Conservation (phyloP, 1,139 yeast genomes). For the Maudiozyma humilis region DNA sequence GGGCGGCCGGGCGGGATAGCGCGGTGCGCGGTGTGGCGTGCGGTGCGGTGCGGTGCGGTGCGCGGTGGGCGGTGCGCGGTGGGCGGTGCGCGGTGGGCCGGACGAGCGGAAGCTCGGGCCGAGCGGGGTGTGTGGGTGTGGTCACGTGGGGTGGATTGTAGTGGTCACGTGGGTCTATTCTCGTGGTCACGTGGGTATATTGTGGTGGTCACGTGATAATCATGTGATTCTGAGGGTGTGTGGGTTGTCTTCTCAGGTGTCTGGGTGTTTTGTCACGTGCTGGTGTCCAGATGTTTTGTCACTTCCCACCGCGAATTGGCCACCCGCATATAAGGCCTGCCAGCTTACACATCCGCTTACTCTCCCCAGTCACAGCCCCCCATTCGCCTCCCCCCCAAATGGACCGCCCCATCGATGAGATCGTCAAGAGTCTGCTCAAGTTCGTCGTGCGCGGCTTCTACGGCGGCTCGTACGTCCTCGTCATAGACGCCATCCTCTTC, state of each 20-base stretch:
- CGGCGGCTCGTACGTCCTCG: slow-evolving; percentile 71
- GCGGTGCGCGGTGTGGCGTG: no score
- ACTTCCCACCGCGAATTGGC: no score
- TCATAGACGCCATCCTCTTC: slow-evolving; percentile 80
- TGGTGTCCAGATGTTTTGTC: no score
- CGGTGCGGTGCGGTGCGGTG: no score
- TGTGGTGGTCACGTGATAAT: background rate
- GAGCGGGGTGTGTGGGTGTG: no score
- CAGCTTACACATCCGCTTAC: no score
- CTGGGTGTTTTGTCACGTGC: no score
- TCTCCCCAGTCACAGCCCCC: no score
- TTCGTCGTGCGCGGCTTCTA: slow-evolving; percentile 84
- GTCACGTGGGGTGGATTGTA: background rate
- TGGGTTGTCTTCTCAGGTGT: no score
- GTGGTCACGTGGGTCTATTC: background rate
- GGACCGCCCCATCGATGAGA: slow-evolving; percentile 33
- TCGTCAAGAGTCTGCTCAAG: slow-evolving; percentile 32
- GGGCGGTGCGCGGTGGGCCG: no score
- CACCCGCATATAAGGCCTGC: no score
- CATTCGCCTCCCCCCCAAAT: slow-evolving; percentile 10
- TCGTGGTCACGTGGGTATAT: background rate
- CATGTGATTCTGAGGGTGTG: background rate
- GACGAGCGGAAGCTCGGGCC: background rate
- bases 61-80: no score
- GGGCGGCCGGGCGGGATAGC: background rate